These are phyloP conservation scores for Lentinula raphanica DNA, from an alignment of 768 basidiomycete species.

Conservation along the genomic window DNA sequence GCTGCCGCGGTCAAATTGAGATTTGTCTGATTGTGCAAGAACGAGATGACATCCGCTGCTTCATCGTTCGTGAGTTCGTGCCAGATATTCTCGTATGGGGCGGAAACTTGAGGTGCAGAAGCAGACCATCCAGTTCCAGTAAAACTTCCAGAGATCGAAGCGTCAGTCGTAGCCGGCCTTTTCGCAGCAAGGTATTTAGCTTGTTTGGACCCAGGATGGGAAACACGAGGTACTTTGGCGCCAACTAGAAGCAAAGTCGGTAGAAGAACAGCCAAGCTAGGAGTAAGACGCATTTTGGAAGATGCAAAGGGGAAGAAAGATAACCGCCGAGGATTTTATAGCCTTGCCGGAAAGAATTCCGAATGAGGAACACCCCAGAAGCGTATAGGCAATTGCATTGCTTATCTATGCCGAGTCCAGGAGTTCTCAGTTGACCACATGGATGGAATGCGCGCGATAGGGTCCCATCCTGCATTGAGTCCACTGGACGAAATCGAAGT, in stretches of 20 bases:
- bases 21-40: conserved; percentile 15
- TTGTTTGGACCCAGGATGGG: conserved; percentile 5
- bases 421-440: not conserved
- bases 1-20: conserved; percentile 15
- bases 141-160: not conserved
- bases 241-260: not conserved
- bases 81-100: conserved; percentile 1
- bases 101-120: not conserved
- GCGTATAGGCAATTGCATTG: not conserved
- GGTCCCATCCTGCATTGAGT: too few relatives aligned
- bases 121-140: conserved; percentile 6
- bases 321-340: not conserved
- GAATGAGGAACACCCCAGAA: not conserved
- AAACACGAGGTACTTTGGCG: conserved; percentile 2
- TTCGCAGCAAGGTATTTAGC: not conserved
- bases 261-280: not conserved
- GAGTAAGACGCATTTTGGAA: not conserved
- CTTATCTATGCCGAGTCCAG: not conserved
- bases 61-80: conserved; percentile 1
- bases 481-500: too few relatives aligned
- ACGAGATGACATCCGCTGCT: conserved; percentile 13
- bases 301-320: not conserved
- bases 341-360: not conserved
- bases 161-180: not conserved
- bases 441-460: not conserved